Evolutionary conservation across 257 asterid species (phyloP).

Genomic region (Penstemon davidsonii): DNA sequence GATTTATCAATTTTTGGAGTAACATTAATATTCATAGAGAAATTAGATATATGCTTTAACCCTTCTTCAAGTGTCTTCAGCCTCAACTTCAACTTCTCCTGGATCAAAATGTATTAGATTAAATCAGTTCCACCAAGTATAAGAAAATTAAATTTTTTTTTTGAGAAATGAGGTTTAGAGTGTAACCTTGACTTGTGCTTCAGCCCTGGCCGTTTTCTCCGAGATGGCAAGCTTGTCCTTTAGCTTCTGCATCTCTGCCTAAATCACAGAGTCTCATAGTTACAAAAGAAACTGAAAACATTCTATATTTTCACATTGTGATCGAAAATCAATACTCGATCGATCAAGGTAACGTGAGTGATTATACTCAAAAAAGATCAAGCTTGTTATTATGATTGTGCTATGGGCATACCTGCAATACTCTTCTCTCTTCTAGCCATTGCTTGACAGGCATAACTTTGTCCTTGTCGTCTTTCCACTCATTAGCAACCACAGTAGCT

Average conservation of each 20-base stretch:
- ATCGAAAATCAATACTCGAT: neutral
- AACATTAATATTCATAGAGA: constrained; percentile 36
- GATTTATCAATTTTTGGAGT: constrained; percentile 51
- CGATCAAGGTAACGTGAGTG: too few species aligned
- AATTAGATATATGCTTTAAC: constrained; percentile 42
- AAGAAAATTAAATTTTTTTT: neutral
- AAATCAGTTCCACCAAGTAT: neutral
- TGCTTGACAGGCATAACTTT: constrained; percentile 93
- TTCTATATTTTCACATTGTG: too few species aligned
- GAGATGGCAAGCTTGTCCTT: constrained; percentile 69
- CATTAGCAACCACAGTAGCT: constrained; percentile 82
- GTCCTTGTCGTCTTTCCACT: constrained; percentile 86
- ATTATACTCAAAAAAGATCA: too few species aligned
- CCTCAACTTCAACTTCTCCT: constrained; percentile 88
- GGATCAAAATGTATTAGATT: constrained; percentile 26
- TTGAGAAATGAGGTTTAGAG: neutral
- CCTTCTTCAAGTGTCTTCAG: constrained; percentile 58
- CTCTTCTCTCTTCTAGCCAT: constrained; percentile 91
- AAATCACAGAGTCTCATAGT: too few species aligned
- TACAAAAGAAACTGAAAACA: too few species aligned
- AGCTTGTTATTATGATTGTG: too few species aligned
- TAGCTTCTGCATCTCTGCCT: constrained; percentile 48
- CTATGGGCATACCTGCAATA: constrained; percentile 51
- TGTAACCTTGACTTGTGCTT: constrained; percentile 64
- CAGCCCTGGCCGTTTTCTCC: constrained; percentile 71